These are phyloP conservation scores for Lepidium didymum DNA, from an alignment of 345 rosid genomes.

Conservation along the genomic window DNA sequence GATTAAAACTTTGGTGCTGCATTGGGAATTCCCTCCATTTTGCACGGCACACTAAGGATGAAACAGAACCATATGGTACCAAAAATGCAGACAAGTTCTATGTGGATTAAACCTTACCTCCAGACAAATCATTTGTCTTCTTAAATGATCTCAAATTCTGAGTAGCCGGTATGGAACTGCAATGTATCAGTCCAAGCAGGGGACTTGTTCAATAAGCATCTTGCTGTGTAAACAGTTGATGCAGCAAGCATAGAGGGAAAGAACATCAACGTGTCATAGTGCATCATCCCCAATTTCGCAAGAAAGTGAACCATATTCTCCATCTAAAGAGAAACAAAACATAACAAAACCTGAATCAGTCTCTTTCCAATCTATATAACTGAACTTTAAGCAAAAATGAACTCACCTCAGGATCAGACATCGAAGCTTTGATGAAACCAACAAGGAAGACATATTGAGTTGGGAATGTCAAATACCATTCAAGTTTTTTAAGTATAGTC, in stretches of 20 bases:
- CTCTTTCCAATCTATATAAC: no score
- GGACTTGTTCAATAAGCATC: slow-evolving; percentile 45
- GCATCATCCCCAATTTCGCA: slow-evolving; percentile 83
- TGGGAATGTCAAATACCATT: slow-evolving; percentile 89
- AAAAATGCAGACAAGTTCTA: no score
- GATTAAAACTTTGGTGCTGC: slow-evolving; percentile 56
- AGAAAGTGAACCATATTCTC: slow-evolving; percentile 78
- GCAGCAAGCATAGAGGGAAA: slow-evolving; percentile 85
- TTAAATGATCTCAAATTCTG: slow-evolving; percentile 51
- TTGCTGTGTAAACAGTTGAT: slow-evolving; percentile 86
- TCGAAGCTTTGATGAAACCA: slow-evolving; percentile 80
- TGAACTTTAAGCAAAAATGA: no score
- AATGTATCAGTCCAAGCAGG: slow-evolving; percentile 79
- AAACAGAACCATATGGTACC: no score
- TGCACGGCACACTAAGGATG: slow-evolving; percentile 75
- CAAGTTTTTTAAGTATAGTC: slow-evolving; percentile 61
- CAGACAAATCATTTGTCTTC: neutral
- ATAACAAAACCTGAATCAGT: no score
- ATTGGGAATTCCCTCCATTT: slow-evolving; percentile 91
- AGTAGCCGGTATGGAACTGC: slow-evolving; percentile 61
- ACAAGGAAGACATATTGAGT: slow-evolving; percentile 83
- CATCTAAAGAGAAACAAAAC: no score
- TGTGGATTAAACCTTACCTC: no score
- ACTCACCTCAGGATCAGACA: slow-evolving; percentile 48
- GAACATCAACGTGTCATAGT: slow-evolving; percentile 41